Percentiles rank a stretch among this genome's conserved stretches.
phyloP scores from a whole-genome alignment of 1,284 basidiomycete species.

The Lignosus rhinocerotis region DNA sequence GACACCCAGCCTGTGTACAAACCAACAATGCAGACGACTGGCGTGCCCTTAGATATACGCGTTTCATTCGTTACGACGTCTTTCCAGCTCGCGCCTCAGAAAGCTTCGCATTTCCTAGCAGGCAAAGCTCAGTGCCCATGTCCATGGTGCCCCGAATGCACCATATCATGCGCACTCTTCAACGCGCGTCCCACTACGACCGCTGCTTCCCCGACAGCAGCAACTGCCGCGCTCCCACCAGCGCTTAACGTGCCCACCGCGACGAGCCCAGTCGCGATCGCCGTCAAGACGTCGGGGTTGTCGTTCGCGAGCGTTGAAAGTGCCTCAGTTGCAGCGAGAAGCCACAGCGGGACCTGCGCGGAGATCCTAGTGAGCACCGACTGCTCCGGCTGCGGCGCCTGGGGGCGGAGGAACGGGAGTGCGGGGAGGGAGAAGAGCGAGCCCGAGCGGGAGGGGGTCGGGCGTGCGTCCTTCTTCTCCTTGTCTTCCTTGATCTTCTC shows the following conservation, averaged over 20 bases:
- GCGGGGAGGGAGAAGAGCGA: slow-evolving; percentile 21
- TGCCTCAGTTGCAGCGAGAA: slow-evolving; percentile 67
- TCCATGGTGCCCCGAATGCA: slow-evolving; percentile 2
- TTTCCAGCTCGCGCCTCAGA: neutral
- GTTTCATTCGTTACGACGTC: neutral
- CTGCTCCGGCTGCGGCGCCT: slow-evolving; percentile 36
- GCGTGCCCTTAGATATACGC: no score
- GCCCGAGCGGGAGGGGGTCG: slow-evolving; percentile 3
- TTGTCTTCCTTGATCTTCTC: slow-evolving; percentile 1
- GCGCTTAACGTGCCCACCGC: slow-evolving; percentile 68
- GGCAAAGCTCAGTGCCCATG: neutral
- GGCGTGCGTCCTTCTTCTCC: neutral
- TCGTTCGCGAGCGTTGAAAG: slow-evolving; percentile 66
- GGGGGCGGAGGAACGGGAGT: slow-evolving; percentile 16
- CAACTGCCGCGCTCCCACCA: slow-evolving; percentile 17
- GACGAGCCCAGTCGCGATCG: slow-evolving; percentile 69
- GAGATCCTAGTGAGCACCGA: slow-evolving; percentile 39
- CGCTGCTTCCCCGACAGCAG: slow-evolving; percentile 20
- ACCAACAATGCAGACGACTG: no score
- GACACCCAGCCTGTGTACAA: no score
- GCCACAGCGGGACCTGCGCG: slow-evolving; percentile 65
- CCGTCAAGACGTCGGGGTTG: slow-evolving; percentile 67
- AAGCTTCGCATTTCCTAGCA: neutral
- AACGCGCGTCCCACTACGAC: slow-evolving; percentile 18
- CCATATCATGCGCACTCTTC: slow-evolving; percentile 19